Conservation (phyloP, 257 asterid species). For the Solanum chaucha region DNA sequence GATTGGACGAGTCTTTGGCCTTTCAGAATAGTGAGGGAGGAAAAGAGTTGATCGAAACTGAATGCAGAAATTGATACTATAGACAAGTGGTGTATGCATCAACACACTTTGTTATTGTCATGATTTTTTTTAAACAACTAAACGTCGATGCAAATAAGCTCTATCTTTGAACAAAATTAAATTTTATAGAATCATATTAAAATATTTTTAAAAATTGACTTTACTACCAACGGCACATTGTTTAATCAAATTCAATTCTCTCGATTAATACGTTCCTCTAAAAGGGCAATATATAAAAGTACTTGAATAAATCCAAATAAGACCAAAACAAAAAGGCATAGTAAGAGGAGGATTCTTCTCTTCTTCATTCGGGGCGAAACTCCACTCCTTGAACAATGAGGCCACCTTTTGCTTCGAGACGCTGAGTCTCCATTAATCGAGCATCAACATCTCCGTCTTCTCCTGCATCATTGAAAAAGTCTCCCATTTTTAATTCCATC, state of each 20-base stretch:
- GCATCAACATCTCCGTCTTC: slow-evolving; percentile 25
- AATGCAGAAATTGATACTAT: background rate
- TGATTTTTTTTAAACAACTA: no score
- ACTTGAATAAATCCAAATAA: background rate
- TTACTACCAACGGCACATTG: background rate
- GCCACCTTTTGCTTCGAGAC: background rate
- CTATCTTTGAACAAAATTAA: no score
- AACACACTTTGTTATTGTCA: background rate
- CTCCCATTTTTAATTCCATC: slow-evolving; percentile 50
- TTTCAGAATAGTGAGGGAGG: background rate
- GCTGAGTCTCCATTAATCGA: background rate
- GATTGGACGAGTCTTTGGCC: background rate
- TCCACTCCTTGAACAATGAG: background rate
- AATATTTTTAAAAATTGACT: no score
- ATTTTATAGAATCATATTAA: no score
- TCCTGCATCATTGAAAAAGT: slow-evolving; percentile 11
- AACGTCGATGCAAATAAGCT: no score
- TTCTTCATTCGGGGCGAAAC: background rate
- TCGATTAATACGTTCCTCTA: background rate
- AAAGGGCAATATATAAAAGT: background rate
- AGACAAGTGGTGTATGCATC: background rate
- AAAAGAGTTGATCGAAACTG: background rate
- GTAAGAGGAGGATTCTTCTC: background rate
- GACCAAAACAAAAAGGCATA: background rate
- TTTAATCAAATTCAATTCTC: background rate